Evolutionary conservation across 345 rosid genomes (phyloP).

Genomic region (Ceriops tagal): DNA sequence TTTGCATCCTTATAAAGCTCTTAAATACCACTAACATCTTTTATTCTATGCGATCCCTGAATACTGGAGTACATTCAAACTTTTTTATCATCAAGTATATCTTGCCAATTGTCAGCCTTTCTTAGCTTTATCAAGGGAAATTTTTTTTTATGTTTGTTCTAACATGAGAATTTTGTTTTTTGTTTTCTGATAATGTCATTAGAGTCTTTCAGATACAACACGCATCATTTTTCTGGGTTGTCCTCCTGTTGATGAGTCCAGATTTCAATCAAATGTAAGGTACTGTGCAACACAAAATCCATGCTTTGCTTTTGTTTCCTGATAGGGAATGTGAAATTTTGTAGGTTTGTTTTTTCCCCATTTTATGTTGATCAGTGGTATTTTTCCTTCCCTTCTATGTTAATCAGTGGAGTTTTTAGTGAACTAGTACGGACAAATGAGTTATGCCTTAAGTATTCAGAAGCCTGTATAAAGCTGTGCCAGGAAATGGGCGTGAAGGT

Average conservation of each 20-base stretch:
- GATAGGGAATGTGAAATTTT: no score
- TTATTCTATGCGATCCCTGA: not conserved
- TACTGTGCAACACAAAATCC: slow-evolving; percentile 18
- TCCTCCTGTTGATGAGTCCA: slow-evolving; percentile 89
- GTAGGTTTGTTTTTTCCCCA: not conserved
- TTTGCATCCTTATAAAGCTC: not conserved
- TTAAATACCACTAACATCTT: not conserved
- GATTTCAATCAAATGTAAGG: slow-evolving; percentile 60
- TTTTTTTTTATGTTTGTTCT: slow-evolving; percentile 9
- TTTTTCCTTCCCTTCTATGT: slow-evolving; percentile 8
- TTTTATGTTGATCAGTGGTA: not conserved
- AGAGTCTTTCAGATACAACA: slow-evolving; percentile 71
- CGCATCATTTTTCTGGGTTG: slow-evolving; percentile 68
- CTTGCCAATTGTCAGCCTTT: not conserved
- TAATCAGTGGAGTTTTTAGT: slow-evolving; percentile 57
- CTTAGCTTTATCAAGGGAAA: not conserved
- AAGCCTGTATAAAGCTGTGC: slow-evolving; percentile 77
- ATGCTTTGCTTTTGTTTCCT: not conserved
- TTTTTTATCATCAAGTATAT: not conserved
- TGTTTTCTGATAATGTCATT: slow-evolving; percentile 12
- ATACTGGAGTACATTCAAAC: not conserved
- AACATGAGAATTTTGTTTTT: not conserved
- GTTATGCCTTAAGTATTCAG: slow-evolving; percentile 70
- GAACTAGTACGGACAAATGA: slow-evolving; percentile 84
- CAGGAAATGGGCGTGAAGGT: slow-evolving; percentile 62